A percentile compares a stretch with the other conserved stretches of the same genome.
Conservation (phyloP, 2,329 filamentous ascomycete species). For the Lasiodiplodia hormozganensis region DNA sequence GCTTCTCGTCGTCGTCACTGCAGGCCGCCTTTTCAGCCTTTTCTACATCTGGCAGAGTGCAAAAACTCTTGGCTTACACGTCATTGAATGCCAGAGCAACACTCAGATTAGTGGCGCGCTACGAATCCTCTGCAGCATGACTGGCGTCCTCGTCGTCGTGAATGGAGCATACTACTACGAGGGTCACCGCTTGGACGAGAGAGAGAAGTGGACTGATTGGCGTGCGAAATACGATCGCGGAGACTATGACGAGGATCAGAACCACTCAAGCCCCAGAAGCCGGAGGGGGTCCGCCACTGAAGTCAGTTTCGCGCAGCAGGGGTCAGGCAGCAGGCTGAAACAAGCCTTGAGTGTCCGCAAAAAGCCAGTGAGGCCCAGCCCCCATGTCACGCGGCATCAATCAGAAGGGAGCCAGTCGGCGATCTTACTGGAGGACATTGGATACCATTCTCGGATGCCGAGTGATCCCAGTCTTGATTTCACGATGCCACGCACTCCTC, state of each 20-base stretch:
- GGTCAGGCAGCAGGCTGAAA: background rate
- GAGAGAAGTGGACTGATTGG: conserved; percentile 2
- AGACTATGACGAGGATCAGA: background rate
- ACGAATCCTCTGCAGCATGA: conserved; percentile 31
- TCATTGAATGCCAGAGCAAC: conserved; percentile 18
- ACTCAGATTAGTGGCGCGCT: conserved; percentile 27
- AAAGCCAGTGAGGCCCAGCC: background rate
- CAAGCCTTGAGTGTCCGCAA: background rate
- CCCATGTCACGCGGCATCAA: background rate
- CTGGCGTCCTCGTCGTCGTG: conserved; percentile 26
- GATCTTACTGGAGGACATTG: background rate
- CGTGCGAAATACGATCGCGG: conserved; percentile 9
- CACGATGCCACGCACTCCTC: background rate
- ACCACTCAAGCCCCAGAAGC: background rate
- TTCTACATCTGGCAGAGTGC: background rate
- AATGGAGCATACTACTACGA: conserved; percentile 30
- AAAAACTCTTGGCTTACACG: conserved; percentile 14
- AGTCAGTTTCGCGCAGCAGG: background rate
- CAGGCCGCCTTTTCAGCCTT: background rate
- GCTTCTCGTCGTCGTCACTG: background rate
- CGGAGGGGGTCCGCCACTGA: background rate
- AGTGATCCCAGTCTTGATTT: background rate
- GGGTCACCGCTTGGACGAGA: conserved; percentile 12
- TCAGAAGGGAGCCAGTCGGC: background rate
- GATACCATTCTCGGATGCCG: background rate